Base-by-base conservation (phyloP, 1,284 basidiomycete genomes). In the Cutaneotrichosporon cutaneum region DNA sequence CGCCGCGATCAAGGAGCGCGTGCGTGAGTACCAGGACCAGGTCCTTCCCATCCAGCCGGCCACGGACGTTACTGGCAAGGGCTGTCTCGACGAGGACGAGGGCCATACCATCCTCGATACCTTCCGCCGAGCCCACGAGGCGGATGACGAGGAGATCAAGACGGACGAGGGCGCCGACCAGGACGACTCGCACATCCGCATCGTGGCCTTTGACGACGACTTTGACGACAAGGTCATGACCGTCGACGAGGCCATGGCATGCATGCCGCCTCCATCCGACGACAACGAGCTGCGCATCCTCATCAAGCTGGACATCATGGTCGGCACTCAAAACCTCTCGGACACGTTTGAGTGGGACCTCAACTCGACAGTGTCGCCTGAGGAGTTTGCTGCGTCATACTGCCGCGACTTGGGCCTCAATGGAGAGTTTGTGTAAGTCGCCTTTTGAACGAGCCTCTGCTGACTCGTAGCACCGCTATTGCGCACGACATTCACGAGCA, bases 301-400 rank as follows among this genome's bases (percentile, higher is more conserved):
- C 61, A 87, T 97, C 82, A 94, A 92, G 86, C 85, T 99, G 65
- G 96, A 99, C 79, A 93, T 99, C 77, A 92, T 94, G 56, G 90
- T 94, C 58, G 94, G 94, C 33, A 88, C 88, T 21, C 88, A 94
- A 81, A 94, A 96, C 77, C 85, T 99, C 30, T 89, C 94, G 58
- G 96, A 99, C 80, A 91, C 94, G 73, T 96, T 99, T 74, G 96
- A 99, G 77, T 99, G 96, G 96, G 95, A 99, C 78, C 81, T 98
- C 51, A 88, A 89, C 71, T 82, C 85, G 36, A 82, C 83, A 54
- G 88, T 90, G 1, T 89, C 90, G 1, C 93, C 95, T 0, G 96
- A 99, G 78, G 87, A 89, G 56, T 99, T 99, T 78, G 93, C 95
- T 9, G 89, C 90, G 67, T 83, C 88, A 0, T 97, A 96, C 77